Evolutionary conservation across 805 yeast genomes (phyloP).

Genomic region (Candida boidinii): DNA sequence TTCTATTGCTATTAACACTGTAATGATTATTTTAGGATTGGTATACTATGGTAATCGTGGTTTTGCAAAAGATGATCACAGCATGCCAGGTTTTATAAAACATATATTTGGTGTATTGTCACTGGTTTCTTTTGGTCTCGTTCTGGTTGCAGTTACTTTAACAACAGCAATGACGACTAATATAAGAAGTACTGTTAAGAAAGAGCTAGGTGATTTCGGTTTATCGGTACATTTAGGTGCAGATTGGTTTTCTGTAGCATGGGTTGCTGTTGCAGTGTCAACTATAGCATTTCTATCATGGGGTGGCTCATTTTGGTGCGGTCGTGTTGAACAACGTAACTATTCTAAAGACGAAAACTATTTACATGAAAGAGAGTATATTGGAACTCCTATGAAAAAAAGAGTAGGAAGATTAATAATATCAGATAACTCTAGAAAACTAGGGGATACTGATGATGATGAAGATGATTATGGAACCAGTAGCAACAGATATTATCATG

Average conservation of each 20-base stretch:
- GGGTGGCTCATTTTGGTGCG: slow-evolving; percentile 47
- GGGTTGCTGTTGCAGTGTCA: slow-evolving; percentile 25
- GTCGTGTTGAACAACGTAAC: slow-evolving; percentile 38
- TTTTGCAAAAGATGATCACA: slow-evolving; percentile 23
- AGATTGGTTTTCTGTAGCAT: slow-evolving; percentile 31
- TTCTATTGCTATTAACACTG: slow-evolving; percentile 21
- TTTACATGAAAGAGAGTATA: slow-evolving; percentile 7
- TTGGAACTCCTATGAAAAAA: slow-evolving; percentile 5
- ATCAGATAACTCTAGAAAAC: neutral
- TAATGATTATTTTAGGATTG: slow-evolving; percentile 22
- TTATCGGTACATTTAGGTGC: slow-evolving; percentile 32
- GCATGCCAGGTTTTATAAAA: slow-evolving; percentile 23
- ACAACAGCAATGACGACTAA: slow-evolving; percentile 20
- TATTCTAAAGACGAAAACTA: no score
- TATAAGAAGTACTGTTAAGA: slow-evolving; percentile 19
- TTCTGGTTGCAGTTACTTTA: slow-evolving; percentile 22
- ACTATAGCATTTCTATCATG: slow-evolving; percentile 15
- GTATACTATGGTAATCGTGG: slow-evolving; percentile 31
- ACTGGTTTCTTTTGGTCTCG: slow-evolving; percentile 23
- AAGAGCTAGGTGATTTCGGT: slow-evolving; percentile 37
- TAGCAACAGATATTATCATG: no score
- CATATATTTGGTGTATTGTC: slow-evolving; percentile 31
- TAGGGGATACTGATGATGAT: slow-evolving; percentile 3
- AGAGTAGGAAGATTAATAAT: neutral
- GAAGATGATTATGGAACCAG: no score